These are phyloP conservation scores for Claviceps sorghi DNA, from an alignment of 2,329 filamentous ascomycete genomes.

Conservation along the genomic window DNA sequence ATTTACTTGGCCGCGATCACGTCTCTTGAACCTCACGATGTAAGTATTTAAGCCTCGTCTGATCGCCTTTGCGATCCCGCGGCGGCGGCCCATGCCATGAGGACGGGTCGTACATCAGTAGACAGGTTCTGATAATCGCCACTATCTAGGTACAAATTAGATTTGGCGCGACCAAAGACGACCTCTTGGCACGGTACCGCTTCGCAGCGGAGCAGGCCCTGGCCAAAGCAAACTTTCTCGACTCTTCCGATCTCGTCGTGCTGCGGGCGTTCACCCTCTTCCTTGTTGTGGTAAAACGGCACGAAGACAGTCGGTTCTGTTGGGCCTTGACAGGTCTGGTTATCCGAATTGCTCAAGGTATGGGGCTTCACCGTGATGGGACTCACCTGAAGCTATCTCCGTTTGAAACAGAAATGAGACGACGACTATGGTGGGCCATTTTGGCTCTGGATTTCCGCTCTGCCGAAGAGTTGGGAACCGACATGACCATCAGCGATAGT, in stretches of 20 bases:
- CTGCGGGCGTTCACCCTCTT: conserved; percentile 46
- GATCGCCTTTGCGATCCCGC: too few relatives aligned
- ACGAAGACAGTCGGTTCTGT: conserved; percentile 37
- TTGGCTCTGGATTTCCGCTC: conserved; percentile 40
- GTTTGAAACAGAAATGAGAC: conserved; percentile 45
- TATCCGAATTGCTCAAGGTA: conserved; percentile 43
- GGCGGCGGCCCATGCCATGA: neutral
- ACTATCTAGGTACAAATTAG: conserved; percentile 19
- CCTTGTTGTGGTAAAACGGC: conserved; percentile 31
- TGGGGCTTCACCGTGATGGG: conserved; percentile 46
- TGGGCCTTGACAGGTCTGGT: conserved; percentile 46
- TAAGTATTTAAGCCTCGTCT: conserved; percentile 13
- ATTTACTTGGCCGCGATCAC: conserved; percentile 45
- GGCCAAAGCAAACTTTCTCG: conserved; percentile 42
- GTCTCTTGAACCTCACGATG: conserved; percentile 46
- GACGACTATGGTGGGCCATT: conserved; percentile 48
- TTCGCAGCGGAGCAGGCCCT: conserved; percentile 43
- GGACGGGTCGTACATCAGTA: neutral
- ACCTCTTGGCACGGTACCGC: conserved; percentile 33
- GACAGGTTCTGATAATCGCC: neutral
- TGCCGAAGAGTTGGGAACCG: conserved; percentile 38
- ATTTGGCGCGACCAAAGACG: conserved; percentile 28
- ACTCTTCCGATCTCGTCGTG: conserved; percentile 39
- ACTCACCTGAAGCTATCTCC: conserved; percentile 35
- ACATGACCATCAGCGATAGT: conserved; percentile 26